These are phyloP conservation scores for Tylopilus subfusipes DNA, from an alignment of 768 basidiomycete genomes.

Conservation along the genomic window DNA sequence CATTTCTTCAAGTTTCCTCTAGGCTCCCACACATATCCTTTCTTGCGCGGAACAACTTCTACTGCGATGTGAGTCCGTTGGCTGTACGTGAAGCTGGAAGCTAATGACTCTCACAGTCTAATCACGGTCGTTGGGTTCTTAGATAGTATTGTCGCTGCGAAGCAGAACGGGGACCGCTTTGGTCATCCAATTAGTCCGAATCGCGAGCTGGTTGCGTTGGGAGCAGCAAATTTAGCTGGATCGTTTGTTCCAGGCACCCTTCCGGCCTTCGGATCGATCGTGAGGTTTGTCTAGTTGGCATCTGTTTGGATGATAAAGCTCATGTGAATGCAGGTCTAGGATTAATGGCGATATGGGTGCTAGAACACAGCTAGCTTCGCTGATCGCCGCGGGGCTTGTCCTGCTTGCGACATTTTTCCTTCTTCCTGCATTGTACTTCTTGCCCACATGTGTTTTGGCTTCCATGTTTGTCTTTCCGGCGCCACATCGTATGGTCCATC, in stretches of 20 bases:
- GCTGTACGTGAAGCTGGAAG: background rate
- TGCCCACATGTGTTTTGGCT: constrained; percentile 90
- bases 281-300: constrained; percentile 50
- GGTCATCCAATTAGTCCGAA: constrained; percentile 91
- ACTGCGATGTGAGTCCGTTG: constrained; percentile 61
- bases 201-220: constrained; percentile 89
- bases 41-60: constrained; percentile 75
- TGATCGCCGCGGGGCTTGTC: constrained; percentile 71
- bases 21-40: constrained; percentile 51
- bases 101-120: constrained; percentile 41
- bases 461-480: constrained; percentile 58
- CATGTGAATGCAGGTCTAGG: constrained; percentile 48
- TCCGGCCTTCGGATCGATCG: constrained; percentile 91
- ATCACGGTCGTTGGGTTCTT: constrained; percentile 87
- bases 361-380: constrained; percentile 83
- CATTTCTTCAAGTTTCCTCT: constrained; percentile 78
- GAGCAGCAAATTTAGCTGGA: constrained; percentile 72
- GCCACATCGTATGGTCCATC: background rate
- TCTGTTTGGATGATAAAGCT: background rate
- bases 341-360: constrained; percentile 89
- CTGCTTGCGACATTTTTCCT: constrained; percentile 88
- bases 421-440: constrained; percentile 76
- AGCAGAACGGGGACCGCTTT: constrained; percentile 83
- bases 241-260: constrained; percentile 87
- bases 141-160: constrained; percentile 93